Conservation (phyloP, 768 basidiomycete species). For the Cystobasidium onofrii region DNA sequence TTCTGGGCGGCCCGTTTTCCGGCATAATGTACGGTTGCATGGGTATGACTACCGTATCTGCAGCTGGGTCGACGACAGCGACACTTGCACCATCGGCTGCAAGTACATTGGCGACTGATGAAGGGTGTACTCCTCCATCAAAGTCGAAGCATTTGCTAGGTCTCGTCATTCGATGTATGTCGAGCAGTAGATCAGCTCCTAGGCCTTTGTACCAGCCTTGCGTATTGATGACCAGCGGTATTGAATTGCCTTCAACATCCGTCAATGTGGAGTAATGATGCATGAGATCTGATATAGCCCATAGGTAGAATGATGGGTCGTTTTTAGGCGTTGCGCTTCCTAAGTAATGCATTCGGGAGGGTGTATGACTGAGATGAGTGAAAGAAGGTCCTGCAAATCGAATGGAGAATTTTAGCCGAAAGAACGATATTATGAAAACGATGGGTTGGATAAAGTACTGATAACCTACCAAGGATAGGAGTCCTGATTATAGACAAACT, state of each 20-base stretch:
- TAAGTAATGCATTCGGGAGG: constrained; percentile 68
- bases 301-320: constrained; percentile 66
- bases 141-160: constrained; percentile 44
- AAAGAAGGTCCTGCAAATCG: constrained; percentile 67
- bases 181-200: constrained; percentile 65
- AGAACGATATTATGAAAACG: too few species aligned
- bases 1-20: constrained; percentile 26
- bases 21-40: not conserved
- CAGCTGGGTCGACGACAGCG: not conserved
- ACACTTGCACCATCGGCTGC: not conserved
- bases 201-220: constrained; percentile 97
- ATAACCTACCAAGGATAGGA: constrained; percentile 65
- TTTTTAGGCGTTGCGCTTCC: constrained; percentile 70
- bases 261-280: constrained; percentile 49
- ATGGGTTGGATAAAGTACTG: too few species aligned
- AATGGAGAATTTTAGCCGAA: not conserved
- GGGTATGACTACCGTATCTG: not conserved
- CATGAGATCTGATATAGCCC: constrained; percentile 60
- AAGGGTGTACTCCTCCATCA: constrained; percentile 35
- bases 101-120: constrained; percentile 29
- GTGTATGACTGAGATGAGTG: constrained; percentile 62
- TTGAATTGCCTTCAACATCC: constrained; percentile 40
- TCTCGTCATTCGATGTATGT: constrained; percentile 60
- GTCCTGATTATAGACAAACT: constrained; percentile 63
- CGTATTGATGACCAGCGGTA: constrained; percentile 86